Evolutionary conservation across 1,284 basidiomycete genomes (phyloP).

Genomic region (Austroboletus niveus): DNA sequence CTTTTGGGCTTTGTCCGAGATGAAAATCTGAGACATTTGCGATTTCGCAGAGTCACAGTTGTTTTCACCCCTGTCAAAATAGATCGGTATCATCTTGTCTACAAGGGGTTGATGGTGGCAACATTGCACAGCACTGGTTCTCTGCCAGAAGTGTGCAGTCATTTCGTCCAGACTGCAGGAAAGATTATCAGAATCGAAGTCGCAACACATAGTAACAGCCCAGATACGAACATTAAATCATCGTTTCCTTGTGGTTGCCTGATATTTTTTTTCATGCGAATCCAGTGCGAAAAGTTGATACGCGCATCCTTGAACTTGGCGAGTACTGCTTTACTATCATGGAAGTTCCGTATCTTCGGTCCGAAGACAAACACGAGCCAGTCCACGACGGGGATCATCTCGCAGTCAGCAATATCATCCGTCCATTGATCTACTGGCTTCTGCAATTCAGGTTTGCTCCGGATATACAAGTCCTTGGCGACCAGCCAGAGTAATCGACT

Average conservation of each 20-base stretch:
- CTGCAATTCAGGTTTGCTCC: neutral
- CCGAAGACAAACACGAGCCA: constrained; percentile 12
- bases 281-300: neutral
- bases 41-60: too few relatives aligned
- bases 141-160: constrained; percentile 8
- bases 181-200: neutral
- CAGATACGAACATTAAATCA: neutral
- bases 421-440: neutral
- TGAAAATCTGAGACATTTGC: too few relatives aligned
- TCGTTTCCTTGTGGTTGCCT: neutral
- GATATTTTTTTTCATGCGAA: constrained; percentile 6
- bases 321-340: neutral
- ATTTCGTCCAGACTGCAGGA: neutral
- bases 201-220: neutral
- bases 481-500: constrained; percentile 5
- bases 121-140: constrained; percentile 17
- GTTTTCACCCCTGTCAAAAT: too few relatives aligned
- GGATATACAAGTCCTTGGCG: constrained; percentile 11
- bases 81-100: constrained; percentile 5
- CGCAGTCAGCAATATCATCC: constrained; percentile 1
- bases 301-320: neutral
- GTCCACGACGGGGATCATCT: constrained; percentile 4
- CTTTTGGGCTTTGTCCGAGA: too few relatives aligned
- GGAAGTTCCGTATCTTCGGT: neutral
- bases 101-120: constrained; percentile 1